Percentiles rank a stretch among this genome's conserved stretches.
These are phyloP conservation scores for Lupinus albus DNA, from an alignment of 306 rosid species.

Conservation along the genomic window DNA sequence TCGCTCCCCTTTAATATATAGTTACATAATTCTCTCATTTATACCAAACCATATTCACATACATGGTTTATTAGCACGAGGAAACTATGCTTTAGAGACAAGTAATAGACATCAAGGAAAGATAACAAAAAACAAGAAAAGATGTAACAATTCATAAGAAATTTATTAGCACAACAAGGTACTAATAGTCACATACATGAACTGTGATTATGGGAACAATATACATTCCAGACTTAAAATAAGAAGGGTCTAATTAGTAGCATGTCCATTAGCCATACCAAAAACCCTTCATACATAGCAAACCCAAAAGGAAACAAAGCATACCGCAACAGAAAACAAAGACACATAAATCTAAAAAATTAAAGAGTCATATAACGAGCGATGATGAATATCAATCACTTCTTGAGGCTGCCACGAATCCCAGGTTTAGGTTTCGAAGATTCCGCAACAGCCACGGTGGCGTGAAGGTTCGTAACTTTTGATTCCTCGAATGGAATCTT, in stretches of 20 bases:
- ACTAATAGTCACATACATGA: constrained; percentile 14
- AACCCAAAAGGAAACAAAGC: not conserved
- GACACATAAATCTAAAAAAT: constrained; percentile 11
- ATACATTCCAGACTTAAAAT: constrained; percentile 27
- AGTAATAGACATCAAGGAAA: too few relatives aligned
- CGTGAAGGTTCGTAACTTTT: constrained; percentile 65
- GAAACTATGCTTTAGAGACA: too few relatives aligned
- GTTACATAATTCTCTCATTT: too few relatives aligned
- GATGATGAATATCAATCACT: constrained; percentile 37
- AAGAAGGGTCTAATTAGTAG: constrained; percentile 36
- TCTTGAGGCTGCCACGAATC: constrained; percentile 84
- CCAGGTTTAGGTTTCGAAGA: constrained; percentile 76
- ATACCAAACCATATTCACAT: too few relatives aligned
- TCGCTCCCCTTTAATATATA: too few relatives aligned
- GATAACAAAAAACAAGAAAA: not conserved
- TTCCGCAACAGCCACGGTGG: not conserved
- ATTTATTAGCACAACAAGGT: not conserved
- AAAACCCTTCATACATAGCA: constrained; percentile 35
- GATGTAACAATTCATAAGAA: not conserved
- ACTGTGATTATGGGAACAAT: constrained; percentile 39
- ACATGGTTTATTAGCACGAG: too few relatives aligned
- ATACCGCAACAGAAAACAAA: constrained; percentile 24
- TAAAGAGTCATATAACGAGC: constrained; percentile 9
- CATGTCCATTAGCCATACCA: constrained; percentile 23
- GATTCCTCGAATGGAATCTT: constrained; percentile 77